phyloP scores from a whole-genome alignment of 2,329 filamentous ascomycete species.

The Epichloe brachyelytri region DNA sequence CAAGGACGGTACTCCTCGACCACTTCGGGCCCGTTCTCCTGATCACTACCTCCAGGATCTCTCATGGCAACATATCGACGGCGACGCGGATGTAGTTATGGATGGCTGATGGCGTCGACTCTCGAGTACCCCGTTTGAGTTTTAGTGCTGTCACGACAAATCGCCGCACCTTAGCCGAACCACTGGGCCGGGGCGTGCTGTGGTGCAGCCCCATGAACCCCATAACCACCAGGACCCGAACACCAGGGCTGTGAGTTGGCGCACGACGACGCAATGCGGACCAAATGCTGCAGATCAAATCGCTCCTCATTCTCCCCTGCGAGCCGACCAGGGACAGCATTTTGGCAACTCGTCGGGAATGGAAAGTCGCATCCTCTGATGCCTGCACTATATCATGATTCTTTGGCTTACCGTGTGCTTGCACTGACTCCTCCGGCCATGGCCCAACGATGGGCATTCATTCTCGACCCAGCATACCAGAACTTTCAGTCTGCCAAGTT shows the following conservation, averaged over 20 bases:
- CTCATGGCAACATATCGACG: slow-evolving; percentile 29
- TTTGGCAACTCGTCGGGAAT: background rate
- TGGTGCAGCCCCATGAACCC: background rate
- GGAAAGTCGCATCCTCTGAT: background rate
- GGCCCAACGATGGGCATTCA: background rate
- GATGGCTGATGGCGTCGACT: slow-evolving; percentile 15
- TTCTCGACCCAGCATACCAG: background rate
- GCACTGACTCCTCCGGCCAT: background rate
- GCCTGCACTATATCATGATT: background rate
- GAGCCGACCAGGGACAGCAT: background rate
- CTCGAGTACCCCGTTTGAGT: slow-evolving; percentile 20
- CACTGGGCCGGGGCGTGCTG: background rate
- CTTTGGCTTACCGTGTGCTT: background rate
- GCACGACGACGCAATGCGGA: background rate
- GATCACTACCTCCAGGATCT: slow-evolving; percentile 23
- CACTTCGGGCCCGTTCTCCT: slow-evolving; percentile 24
- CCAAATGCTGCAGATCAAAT: background rate
- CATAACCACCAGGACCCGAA: background rate
- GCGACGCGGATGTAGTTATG: slow-evolving; percentile 21
- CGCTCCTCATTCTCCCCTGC: background rate
- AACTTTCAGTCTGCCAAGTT: background rate
- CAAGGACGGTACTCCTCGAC: slow-evolving; percentile 20
- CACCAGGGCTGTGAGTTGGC: background rate
- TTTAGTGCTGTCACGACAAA: slow-evolving; percentile 26
- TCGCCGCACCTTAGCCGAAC: slow-evolving; percentile 27